phyloP scores from a whole-genome alignment of 2,329 filamentous ascomycete genomes.

The Pseudogymnoascus sp. region DNA sequence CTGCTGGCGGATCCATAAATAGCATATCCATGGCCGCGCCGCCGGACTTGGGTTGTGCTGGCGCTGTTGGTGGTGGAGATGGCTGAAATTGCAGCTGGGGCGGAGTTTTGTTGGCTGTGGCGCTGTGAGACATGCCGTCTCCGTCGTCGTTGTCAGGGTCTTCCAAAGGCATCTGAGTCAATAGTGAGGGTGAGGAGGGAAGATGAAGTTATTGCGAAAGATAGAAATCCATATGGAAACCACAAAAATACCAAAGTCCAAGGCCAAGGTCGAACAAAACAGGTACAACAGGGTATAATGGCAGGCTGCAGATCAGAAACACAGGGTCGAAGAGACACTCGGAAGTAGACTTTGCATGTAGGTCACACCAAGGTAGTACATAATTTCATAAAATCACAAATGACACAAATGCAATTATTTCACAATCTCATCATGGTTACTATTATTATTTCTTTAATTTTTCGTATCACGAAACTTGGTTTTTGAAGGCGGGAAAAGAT shows the following conservation, averaged over 20 bases:
- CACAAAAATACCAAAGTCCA: not conserved
- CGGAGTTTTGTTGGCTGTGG: not conserved
- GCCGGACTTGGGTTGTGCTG: slow-evolving; percentile 1
- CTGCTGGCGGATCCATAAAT: slow-evolving; percentile 5
- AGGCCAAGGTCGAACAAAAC: slow-evolving; percentile 1
- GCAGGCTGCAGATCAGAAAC: not conserved
- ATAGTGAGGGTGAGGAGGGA: not conserved
- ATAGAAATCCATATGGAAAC: not conserved
- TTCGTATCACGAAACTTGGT: not conserved
- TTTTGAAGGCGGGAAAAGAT: not conserved
- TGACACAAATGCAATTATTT: not conserved
- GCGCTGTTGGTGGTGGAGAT: slow-evolving; percentile 1
- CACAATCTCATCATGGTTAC: not conserved
- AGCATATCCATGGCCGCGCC: slow-evolving; percentile 1
- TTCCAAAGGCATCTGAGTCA: not conserved
- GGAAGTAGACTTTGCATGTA: not conserved
- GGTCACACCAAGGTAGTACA: not conserved
- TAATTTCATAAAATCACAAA: not conserved
- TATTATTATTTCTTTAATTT: not conserved
- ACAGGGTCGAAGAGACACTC: not conserved
- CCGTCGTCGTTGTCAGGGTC: not conserved
- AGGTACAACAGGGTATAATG: slow-evolving; percentile 3
- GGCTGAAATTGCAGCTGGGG: not conserved
- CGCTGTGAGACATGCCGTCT: slow-evolving; percentile 4
- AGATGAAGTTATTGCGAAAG: not conserved